phyloP scores from a whole-genome alignment of 2,329 filamentous ascomycete genomes.

The Calonectria pseudoreteaudii region DNA sequence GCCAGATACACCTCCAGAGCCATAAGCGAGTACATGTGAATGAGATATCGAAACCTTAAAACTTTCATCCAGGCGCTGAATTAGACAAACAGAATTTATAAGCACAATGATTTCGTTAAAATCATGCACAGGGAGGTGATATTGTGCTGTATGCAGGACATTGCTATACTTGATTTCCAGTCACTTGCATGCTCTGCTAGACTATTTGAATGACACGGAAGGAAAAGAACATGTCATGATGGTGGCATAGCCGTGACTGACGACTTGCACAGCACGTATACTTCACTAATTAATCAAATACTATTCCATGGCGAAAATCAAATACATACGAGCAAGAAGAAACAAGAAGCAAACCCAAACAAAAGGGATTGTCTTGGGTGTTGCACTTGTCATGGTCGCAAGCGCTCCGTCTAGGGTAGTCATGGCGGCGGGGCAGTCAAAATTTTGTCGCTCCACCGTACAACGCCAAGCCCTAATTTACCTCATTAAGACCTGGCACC shows the following conservation, averaged over 20 bases:
- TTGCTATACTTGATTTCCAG: not conserved
- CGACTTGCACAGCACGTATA: not conserved
- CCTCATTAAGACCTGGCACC: not conserved
- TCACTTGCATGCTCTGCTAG: not conserved
- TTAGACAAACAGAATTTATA: not conserved
- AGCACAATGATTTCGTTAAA: not conserved
- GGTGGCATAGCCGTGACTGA: slow-evolving; percentile 54
- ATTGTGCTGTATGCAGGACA: slow-evolving; percentile 1
- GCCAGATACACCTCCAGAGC: not conserved
- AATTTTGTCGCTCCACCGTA: not conserved
- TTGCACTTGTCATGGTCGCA: not conserved
- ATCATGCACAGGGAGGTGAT: not conserved
- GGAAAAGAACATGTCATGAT: slow-evolving; percentile 52
- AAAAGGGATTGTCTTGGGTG: too few relatives aligned
- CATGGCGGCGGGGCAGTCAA: not conserved
- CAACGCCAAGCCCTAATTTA: not conserved
- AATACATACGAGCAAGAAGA: not conserved
- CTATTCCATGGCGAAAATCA: not conserved
- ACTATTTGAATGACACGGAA: not conserved
- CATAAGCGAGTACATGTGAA: not conserved
- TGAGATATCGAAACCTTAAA: too few relatives aligned
- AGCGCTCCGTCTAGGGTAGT: slow-evolving; percentile 7
- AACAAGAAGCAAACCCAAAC: not conserved
- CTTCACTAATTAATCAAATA: not conserved
- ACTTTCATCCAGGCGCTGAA: not conserved